phyloP scores from a whole-genome alignment of 1,284 basidiomycete species.

The Microbotryomycetes sp. region DNA sequence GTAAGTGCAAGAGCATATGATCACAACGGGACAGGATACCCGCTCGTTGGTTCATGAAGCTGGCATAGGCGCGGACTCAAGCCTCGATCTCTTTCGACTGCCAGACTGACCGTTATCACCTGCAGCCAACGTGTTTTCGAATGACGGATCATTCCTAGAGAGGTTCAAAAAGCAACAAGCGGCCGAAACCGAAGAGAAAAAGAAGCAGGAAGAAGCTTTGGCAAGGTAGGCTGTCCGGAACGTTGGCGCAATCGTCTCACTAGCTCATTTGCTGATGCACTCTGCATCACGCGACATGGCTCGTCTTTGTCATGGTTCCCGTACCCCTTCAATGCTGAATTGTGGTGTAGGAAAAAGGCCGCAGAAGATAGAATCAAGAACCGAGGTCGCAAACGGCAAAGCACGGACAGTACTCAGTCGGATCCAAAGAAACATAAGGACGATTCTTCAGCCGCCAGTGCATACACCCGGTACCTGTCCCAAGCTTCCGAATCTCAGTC shows the following conservation, averaged over 20 bases:
- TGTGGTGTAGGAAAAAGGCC: neutral
- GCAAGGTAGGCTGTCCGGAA: constrained; percentile 10
- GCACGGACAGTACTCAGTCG: neutral
- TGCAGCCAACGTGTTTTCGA: neutral
- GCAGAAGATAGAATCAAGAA: constrained; percentile 5
- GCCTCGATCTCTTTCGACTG: too few species aligned
- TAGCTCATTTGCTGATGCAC: constrained; percentile 7
- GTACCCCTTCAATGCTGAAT: neutral
- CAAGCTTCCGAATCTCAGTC: neutral
- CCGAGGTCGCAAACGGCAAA: constrained; percentile 15
- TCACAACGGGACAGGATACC: neutral
- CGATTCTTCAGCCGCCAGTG: neutral
- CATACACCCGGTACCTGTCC: neutral
- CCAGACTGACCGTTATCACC: too few species aligned
- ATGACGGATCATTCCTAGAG: constrained; percentile 25
- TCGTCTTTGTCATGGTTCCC: neutral
- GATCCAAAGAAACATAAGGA: constrained; percentile 6
- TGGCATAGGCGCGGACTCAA: too few species aligned
- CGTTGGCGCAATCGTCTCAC: neutral
- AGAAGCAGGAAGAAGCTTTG: constrained; percentile 18
- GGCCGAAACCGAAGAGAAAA: constrained; percentile 9
- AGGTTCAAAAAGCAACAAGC: constrained; percentile 17
- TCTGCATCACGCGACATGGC: neutral
- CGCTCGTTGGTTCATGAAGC: too few species aligned
- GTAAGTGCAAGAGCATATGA: neutral